Base-by-base conservation (phyloP, 2,329 filamentous ascomycete species). In the Exophiala spinifera region DNA sequence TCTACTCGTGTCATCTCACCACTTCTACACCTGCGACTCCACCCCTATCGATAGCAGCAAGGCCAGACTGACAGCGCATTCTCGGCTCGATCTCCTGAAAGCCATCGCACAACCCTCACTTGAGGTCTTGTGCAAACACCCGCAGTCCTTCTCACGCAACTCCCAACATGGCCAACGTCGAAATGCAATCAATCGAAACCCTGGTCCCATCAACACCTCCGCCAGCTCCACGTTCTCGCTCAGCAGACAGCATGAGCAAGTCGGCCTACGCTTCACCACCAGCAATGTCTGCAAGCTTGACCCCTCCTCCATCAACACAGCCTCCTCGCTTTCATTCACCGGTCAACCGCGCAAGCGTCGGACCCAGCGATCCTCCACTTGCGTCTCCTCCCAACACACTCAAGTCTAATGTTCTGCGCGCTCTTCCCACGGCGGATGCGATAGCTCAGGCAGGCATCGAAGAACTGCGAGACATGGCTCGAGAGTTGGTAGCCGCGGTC, bases 381-480 rank as follows among this genome's bases (percentile, higher is more conserved):
- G 53, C 55, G 31, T 73, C 81, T 10, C 79, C 80, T 10, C 79
- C 80, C 15, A 72, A 78, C 47, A 69, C 65, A 10, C 62, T 75
- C 46, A 70, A 74, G 55, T 69, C 72, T 54, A 72, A 73, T 5
- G 70, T 69, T 28, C 68, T 74, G 49, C 66, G 72, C 65, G 68
- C 79, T 17, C 66, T 75, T 3, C 73, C 79, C 28, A 77, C 76
- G 1, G 61, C 67, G 11, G 75, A 79, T 21, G 76, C 83, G 46
- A 76, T 85, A 60, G 75, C 75, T 49, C 70, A 69, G 61, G 80
- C 81, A 11, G 73, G 76, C 15, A 68, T 76, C 14, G 71, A 78
- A 2, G 76, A 80, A 59, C 70, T 85, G 46, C 77, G 80, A 20
- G 68, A 67, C 42, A 82, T 83, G 64, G 75, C 81, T 31, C 73